These are phyloP conservation scores for Aquilaria malaccensis DNA, from an alignment of 345 rosid genomes.

Conservation along the genomic window DNA sequence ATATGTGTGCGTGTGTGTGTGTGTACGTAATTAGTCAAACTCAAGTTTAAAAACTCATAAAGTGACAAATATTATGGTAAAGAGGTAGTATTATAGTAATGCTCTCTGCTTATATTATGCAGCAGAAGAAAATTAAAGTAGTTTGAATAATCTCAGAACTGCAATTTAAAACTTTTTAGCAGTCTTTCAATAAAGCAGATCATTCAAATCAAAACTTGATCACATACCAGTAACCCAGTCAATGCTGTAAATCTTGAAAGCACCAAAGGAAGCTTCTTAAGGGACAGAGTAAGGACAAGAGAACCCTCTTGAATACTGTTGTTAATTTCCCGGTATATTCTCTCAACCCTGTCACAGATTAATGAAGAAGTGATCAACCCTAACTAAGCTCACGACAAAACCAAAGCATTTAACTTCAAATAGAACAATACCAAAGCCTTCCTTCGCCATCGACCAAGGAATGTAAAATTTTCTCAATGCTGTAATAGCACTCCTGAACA, in stretches of 20 bases:
- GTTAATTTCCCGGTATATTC: slow-evolving; percentile 77
- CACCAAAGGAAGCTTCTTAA: slow-evolving; percentile 74
- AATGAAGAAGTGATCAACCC: slow-evolving; percentile 13
- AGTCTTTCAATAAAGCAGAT: background rate
- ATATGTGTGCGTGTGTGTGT: no score
- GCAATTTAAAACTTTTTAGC: slow-evolving; percentile 1
- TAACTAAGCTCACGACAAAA: background rate
- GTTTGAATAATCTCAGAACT: background rate
- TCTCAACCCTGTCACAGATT: slow-evolving; percentile 66
- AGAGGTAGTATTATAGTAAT: no score
- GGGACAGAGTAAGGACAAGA: slow-evolving; percentile 60
- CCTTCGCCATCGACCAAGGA: slow-evolving; percentile 93
- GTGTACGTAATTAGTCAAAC: no score
- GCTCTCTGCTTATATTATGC: no score
- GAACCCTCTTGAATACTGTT: slow-evolving; percentile 58
- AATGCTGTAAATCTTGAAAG: slow-evolving; percentile 82
- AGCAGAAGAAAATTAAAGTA: no score
- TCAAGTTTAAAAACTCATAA: no score
- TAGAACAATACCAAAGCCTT: slow-evolving; percentile 62
- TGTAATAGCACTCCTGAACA: slow-evolving; percentile 90
- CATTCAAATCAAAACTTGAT: slow-evolving; percentile 8
- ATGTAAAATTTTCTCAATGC: slow-evolving; percentile 72
- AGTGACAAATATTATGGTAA: no score
- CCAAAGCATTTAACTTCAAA: slow-evolving; percentile 11
- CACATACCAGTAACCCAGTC: slow-evolving; percentile 84